Evolutionary conservation across 2,329 filamentous ascomycete species (phyloP), one percentile per base, ranked within the genome.

Genomic region (Cadophora sp.): DNA sequence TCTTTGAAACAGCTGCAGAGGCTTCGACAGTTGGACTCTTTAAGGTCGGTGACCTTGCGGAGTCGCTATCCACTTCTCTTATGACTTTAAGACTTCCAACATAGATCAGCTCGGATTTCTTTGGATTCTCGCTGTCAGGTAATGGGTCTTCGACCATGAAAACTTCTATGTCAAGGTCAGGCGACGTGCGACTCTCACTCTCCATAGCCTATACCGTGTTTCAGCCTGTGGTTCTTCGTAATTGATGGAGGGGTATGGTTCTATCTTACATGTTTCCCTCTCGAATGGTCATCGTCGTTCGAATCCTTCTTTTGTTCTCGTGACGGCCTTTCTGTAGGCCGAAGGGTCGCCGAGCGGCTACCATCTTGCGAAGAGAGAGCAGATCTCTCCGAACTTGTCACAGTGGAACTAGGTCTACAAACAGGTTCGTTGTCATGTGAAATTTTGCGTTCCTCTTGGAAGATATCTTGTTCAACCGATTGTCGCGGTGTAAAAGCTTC

Each of bases 11-110:
- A 6, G 7, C 12, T 4, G 27, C 19, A 48, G 27, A 16, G 6
- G 24, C 11, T 34, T 16, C 26, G 9, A 50, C 6, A 0, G 8
- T 51, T 7, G 59, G 46, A 50, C 40, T 62, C 1, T 14, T 9
- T 50, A 50, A 2, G 2, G 40, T 16, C 7, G 59, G 59, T 9
- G 40, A 50, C 12, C 55, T 37, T 16, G 55, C 55, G 1, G 55
- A 59, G 26, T 59, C 22, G 43, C 55, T 59, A 16, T 59, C 55
- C 2, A 26, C 22, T 26, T 59, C 55, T 59, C 55, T 37, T 16
- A 59, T 59, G 31, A 14, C 55, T 26, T 40, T 43, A 4, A 59
- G 55, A 24, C 55, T 34, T 24, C 31, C 55, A 14, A 37, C 11
- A n/a, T 26, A 59, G n/a, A 43, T 16, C 1, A n/a, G 31, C 1